Percentiles rank a stretch among this genome's conserved stretches.
Evolutionary conservation across 1,284 basidiomycete species (phyloP).

Genomic region (Volvariella surrecta): DNA sequence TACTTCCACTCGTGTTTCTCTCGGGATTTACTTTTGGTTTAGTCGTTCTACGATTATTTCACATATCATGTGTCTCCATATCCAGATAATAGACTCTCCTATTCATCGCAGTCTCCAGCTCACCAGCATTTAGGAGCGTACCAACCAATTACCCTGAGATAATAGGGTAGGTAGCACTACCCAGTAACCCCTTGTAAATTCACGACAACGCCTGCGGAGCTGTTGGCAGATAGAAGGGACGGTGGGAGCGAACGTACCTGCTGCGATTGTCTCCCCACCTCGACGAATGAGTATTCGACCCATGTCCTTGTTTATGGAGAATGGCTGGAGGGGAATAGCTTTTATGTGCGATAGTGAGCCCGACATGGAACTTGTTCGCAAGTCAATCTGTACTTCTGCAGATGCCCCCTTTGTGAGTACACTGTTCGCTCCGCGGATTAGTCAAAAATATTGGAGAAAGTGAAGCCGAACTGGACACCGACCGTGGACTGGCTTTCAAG

Average conservation of each 20-base stretch:
- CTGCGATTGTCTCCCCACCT: conserved; percentile 91
- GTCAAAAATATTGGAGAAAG: background rate
- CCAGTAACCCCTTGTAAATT: no score
- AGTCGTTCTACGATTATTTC: no score
- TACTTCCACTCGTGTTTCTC: no score
- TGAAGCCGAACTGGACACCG: conserved; percentile 3
- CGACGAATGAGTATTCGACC: conserved; percentile 83
- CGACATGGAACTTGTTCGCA: conserved; percentile 51
- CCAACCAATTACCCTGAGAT: no score
- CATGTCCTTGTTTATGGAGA: conserved; percentile 93
- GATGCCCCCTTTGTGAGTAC: conserved; percentile 80
- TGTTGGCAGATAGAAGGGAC: no score
- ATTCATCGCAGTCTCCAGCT: no score
- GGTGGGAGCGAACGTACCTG: conserved; percentile 47
- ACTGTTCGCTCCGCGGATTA: conserved; percentile 27
- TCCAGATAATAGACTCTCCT: no score
- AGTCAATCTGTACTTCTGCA: conserved; percentile 78
- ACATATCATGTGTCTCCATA: no score
- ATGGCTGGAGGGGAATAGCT: conserved; percentile 81
- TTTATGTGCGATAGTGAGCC: conserved; percentile 39
- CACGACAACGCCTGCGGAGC: no score
- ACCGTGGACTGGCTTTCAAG: conserved; percentile 79
- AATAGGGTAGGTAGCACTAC: no score
- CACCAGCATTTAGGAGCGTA: no score
- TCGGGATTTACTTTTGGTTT: no score